Evolutionary conservation across 106 monocot genomes (phyloP).

Genomic region (Allium fistulosum): DNA sequence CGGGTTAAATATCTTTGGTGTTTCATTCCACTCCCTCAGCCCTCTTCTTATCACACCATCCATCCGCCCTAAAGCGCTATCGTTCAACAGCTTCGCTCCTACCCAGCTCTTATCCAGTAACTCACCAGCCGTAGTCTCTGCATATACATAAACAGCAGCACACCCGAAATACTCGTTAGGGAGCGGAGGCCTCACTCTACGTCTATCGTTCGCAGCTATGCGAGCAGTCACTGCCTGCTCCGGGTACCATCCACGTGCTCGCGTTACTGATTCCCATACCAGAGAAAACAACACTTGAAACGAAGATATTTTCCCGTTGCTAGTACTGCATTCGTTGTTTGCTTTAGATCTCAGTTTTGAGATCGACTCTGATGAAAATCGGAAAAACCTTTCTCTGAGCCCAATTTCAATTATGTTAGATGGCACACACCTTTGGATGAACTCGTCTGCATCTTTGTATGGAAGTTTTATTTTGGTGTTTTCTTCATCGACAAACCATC

Average conservation of each 20-base stretch:
- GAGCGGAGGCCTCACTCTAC: slow-evolving; percentile 36
- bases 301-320: slow-evolving; percentile 23
- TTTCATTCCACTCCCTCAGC: background rate
- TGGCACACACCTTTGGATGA: slow-evolving; percentile 11
- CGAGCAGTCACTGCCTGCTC: slow-evolving; percentile 19
- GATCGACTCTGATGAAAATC: slow-evolving; percentile 15
- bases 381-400: slow-evolving; percentile 27
- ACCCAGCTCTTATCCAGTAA: background rate
- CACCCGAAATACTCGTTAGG: slow-evolving; percentile 49
- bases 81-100: too few relatives aligned
- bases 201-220: slow-evolving; percentile 27
- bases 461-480: slow-evolving; percentile 22
- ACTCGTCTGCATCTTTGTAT: slow-evolving; percentile 9
- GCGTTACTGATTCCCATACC: slow-evolving; percentile 47
- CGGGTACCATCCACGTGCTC: slow-evolving; percentile 17
- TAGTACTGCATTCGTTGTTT: slow-evolving; percentile 12
- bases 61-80: too few relatives aligned
- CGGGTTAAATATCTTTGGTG: background rate
- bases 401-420: background rate
- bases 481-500: background rate
- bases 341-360: slow-evolving; percentile 25
- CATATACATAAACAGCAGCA: background rate
- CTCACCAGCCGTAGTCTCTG: background rate
- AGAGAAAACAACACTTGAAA: slow-evolving; percentile 42
- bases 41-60: too few relatives aligned